A percentile compares a stretch with the other conserved stretches of the same genome.
phyloP scores from a whole-genome alignment of 2,329 filamentous ascomycete species.

The Calcarisporium arbuscula region DNA sequence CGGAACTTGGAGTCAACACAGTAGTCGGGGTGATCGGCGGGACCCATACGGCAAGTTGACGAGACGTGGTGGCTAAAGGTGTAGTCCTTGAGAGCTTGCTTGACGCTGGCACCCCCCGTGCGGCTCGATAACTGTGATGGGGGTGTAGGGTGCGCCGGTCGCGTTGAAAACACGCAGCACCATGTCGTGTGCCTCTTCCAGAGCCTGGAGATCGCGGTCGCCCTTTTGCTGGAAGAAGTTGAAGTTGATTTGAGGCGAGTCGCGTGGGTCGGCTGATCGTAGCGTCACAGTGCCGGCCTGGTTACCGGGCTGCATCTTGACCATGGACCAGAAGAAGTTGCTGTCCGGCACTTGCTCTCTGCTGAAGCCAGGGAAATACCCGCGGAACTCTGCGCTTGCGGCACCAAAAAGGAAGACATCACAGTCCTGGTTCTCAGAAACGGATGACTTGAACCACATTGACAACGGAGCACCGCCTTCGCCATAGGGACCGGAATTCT shows the following conservation, averaged over 20 bases:
- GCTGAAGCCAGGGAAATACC: constrained; percentile 21
- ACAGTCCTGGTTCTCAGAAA: constrained; percentile 16
- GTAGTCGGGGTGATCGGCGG: not conserved
- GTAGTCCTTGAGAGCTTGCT: constrained; percentile 1
- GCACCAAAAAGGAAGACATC: constrained; percentile 24
- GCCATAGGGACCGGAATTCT: constrained; percentile 15
- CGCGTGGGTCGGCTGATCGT: constrained; percentile 54
- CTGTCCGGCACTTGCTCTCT: not conserved
- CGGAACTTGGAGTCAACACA: constrained; percentile 23
- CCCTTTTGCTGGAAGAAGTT: constrained; percentile 44
- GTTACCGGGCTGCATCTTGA: constrained; percentile 60
- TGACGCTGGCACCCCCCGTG: not conserved
- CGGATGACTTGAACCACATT: constrained; percentile 21
- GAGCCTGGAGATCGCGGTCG: not conserved
- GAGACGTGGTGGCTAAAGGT: constrained; percentile 1
- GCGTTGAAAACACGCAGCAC: not conserved
- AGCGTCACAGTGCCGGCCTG: constrained; percentile 55
- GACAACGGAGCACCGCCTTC: constrained; percentile 17
- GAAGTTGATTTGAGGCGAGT: constrained; percentile 57
- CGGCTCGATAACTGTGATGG: constrained; percentile 8
- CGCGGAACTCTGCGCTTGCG: constrained; percentile 19
- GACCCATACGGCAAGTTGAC: constrained; percentile 1
- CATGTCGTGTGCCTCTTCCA: not conserved
- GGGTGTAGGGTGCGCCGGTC: not conserved
- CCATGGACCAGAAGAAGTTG: constrained; percentile 25